These are phyloP conservation scores for Darksidea phi DNA, from an alignment of 495 filamentous ascomycete genomes.

Conservation along the genomic window DNA sequence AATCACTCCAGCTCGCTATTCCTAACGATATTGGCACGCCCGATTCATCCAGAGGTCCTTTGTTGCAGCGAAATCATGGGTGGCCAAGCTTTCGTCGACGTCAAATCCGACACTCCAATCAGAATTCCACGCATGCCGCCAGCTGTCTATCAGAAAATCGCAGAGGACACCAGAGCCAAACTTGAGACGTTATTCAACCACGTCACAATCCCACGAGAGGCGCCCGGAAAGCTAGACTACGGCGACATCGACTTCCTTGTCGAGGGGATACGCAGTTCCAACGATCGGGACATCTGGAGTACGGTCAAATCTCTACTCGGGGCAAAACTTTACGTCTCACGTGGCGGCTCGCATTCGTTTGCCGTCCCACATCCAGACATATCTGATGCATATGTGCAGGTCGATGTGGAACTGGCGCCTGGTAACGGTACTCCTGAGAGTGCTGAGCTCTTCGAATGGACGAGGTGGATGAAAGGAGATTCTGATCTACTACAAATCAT, in stretches of 20 bases:
- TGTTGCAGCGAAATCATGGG: constrained; percentile 34
- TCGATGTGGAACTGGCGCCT: constrained; percentile 60
- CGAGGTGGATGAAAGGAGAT: constrained; percentile 60
- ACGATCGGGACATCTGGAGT: background rate
- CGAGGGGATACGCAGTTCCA: constrained; percentile 11
- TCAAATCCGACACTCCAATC: constrained; percentile 27
- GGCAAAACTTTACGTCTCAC: constrained; percentile 11
- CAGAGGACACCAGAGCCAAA: constrained; percentile 5
- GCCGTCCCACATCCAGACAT: constrained; percentile 27
- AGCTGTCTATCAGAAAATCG: constrained; percentile 23
- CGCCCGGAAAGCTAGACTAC: constrained; percentile 39
- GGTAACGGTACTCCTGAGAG: constrained; percentile 28
- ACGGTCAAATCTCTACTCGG: background rate
- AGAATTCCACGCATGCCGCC: constrained; percentile 35
- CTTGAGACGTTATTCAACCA: constrained; percentile 17
- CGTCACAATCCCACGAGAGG: constrained; percentile 31
- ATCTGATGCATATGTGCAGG: constrained; percentile 53
- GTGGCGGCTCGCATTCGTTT: constrained; percentile 16
- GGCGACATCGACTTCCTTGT: constrained; percentile 46
- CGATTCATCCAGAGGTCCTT: too few relatives aligned
- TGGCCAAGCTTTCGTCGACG: constrained; percentile 38
- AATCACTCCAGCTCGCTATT: too few relatives aligned
- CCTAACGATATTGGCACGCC: background rate
- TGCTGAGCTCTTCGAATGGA: constrained; percentile 52
- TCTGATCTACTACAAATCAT: constrained; percentile 68